A percentile compares a stretch with the other conserved stretches of the same genome.
These are phyloP conservation scores for Inga leiocalycina DNA, from an alignment of 306 rosid genomes.

Conservation along the genomic window DNA sequence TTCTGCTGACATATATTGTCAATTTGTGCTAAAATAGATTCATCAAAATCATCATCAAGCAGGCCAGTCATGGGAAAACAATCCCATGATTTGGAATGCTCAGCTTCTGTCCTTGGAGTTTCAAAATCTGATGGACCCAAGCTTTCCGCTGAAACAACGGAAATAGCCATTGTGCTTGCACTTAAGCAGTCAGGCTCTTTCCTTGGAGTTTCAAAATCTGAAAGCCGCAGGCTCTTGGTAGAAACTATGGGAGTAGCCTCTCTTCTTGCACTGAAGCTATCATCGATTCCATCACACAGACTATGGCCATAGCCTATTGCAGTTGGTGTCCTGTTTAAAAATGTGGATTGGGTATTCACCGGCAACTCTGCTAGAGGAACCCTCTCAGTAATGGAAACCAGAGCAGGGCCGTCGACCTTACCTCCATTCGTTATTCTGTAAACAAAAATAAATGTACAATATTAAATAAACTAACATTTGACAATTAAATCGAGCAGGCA, in stretches of 20 bases:
- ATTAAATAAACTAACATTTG: not conserved
- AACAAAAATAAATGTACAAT: not conserved
- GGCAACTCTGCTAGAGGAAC: conserved; percentile 61
- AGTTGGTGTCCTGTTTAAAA: not conserved
- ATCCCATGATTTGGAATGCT: conserved; percentile 31
- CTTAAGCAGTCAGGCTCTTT: conserved; percentile 35
- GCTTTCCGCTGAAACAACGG: conserved; percentile 22
- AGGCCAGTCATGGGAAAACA: conserved; percentile 40
- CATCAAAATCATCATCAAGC: conserved; percentile 71
- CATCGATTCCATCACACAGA: not conserved
- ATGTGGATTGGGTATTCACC: conserved; percentile 35
- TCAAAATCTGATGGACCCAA: conserved; percentile 32
- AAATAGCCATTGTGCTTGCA: conserved; percentile 4
- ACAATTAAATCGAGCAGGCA: not conserved
- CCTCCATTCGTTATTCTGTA: conserved; percentile 44
- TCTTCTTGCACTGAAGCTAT: conserved; percentile 8
- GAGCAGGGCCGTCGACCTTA: conserved; percentile 27
- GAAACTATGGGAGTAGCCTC: conserved; percentile 13
- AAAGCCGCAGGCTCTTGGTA: conserved; percentile 16
- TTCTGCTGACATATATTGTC: conserved; percentile 66
- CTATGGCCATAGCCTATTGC: conserved; percentile 16
- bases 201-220: conserved; percentile 53
- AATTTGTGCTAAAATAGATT: conserved; percentile 64
- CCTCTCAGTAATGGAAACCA: conserved; percentile 44
- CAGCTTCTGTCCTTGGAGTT: conserved; percentile 54